Percentiles rank a stretch among this genome's conserved stretches.
Conservation (phyloP, 805 yeast species). For the Candida maris region DNA sequence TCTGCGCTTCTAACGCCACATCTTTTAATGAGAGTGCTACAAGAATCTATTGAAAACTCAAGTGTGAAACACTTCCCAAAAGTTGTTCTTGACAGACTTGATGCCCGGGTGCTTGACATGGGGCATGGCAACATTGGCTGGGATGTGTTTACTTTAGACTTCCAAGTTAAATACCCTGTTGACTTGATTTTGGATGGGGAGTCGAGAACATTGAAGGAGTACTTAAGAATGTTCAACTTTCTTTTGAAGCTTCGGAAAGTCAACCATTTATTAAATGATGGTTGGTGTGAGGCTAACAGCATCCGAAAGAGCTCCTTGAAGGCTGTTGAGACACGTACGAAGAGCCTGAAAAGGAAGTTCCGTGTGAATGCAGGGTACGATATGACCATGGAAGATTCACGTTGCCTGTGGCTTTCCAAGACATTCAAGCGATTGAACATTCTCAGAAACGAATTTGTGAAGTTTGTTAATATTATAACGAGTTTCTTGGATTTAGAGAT, state of each 20-base stretch:
- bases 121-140: constrained; percentile 76
- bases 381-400: constrained; percentile 14
- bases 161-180: constrained; percentile 49
- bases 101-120: constrained; percentile 76
- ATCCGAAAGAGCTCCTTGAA: constrained; percentile 28
- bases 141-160: constrained; percentile 91
- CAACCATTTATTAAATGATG: constrained; percentile 44
- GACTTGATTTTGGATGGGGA: constrained; percentile 50
- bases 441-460: constrained; percentile 37
- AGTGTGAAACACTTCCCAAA: constrained; percentile 40
- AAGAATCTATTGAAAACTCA: constrained; percentile 57
- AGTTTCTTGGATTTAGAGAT: constrained; percentile 44
- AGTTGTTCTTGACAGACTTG: constrained; percentile 52
- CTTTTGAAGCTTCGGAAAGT: constrained; percentile 75
- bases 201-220: constrained; percentile 49
- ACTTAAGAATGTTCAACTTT: constrained; percentile 78
- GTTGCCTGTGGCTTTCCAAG: constrained; percentile 22
- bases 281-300: constrained; percentile 42
- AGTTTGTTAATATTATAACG: constrained; percentile 39
- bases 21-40: constrained; percentile 60
- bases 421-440: constrained; percentile 32
- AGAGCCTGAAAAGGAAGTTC: constrained; percentile 10
- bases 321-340: constrained; percentile 12
- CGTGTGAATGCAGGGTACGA: constrained; percentile 5
- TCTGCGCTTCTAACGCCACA: constrained; percentile 62